Evolutionary conservation across 768 basidiomycete species (phyloP).

Genomic region (Phylloporus sp.): DNA sequence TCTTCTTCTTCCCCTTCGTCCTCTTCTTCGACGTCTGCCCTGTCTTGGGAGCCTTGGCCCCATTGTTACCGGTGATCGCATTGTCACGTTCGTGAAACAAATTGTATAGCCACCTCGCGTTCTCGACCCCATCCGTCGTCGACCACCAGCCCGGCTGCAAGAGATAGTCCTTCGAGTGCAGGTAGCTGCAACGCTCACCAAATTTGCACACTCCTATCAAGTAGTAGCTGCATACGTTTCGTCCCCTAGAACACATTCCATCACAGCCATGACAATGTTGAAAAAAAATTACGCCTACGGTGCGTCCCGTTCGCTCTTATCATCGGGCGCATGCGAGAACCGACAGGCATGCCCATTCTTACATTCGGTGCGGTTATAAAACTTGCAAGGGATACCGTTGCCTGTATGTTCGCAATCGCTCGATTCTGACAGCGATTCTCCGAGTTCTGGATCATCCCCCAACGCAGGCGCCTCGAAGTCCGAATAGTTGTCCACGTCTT

Average conservation of each 20-base stretch:
- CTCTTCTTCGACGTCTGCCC: neutral
- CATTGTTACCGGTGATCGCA: neutral
- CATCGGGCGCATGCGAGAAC: slow-evolving; percentile 52
- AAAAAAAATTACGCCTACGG: slow-evolving; percentile 36
- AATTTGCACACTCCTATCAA: slow-evolving; percentile 39
- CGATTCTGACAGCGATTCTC: slow-evolving; percentile 46
- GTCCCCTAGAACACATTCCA: slow-evolving; percentile 37
- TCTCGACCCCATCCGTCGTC: slow-evolving; percentile 7
- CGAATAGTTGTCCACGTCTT: neutral
- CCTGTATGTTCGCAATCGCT: slow-evolving; percentile 50
- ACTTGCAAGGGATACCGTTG: slow-evolving; percentile 49
- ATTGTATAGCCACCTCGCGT: neutral
- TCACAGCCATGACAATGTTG: neutral
- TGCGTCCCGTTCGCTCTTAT: slow-evolving; percentile 49
- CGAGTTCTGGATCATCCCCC: slow-evolving; percentile 29
- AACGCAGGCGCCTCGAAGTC: slow-evolving; percentile 16
- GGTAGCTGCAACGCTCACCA: slow-evolving; percentile 41
- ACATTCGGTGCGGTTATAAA: slow-evolving; percentile 54
- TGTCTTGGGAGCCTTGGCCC: neutral
- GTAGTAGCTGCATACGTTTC: slow-evolving; percentile 45
- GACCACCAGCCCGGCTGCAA: slow-evolving; percentile 46
- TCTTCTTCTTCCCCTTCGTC: slow-evolving; percentile 1
- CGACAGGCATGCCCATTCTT: slow-evolving; percentile 36
- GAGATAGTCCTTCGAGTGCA: slow-evolving; percentile 44
- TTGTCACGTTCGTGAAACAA: neutral